Evolutionary conservation across 768 basidiomycete genomes (phyloP).

Genomic region (Lentinula raphanica): DNA sequence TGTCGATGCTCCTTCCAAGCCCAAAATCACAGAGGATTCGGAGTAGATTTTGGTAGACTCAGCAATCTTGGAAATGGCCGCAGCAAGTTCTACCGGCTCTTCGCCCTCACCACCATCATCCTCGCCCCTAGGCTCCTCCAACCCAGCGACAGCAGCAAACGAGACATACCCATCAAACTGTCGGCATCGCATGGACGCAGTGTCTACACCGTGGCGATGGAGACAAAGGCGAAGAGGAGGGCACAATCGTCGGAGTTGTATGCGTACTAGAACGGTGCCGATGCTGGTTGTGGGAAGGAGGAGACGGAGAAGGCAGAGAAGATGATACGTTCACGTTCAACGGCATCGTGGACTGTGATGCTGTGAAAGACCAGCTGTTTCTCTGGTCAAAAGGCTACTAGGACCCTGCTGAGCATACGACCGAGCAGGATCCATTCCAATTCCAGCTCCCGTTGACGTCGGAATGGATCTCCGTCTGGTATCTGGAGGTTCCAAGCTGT

Average conservation of each 20-base stretch:
- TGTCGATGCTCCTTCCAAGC: too few relatives aligned
- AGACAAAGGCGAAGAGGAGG: background rate
- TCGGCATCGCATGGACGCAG: slow-evolving; percentile 2
- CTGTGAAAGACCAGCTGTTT: background rate
- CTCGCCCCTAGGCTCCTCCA: background rate
- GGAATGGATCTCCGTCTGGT: background rate
- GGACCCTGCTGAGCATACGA: background rate
- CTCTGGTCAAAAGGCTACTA: background rate
- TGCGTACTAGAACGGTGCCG: background rate
- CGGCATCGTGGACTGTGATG: background rate
- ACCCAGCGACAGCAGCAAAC: slow-evolving; percentile 3
- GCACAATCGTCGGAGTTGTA: background rate
- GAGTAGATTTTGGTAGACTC: too few relatives aligned
- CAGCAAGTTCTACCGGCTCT: too few relatives aligned
- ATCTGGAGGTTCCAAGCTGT: background rate
- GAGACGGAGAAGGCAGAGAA: background rate
- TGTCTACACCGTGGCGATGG: background rate
- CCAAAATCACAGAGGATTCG: too few relatives aligned
- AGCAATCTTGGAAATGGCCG: too few relatives aligned
- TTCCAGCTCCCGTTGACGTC: background rate
- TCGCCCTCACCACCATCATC: background rate
- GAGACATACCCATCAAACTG: slow-evolving; percentile 5
- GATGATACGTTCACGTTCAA: background rate
- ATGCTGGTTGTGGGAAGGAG: background rate
- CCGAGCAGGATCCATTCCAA: background rate